phyloP scores from a whole-genome alignment of 306 rosid species.

The Nissolia schottii region DNA sequence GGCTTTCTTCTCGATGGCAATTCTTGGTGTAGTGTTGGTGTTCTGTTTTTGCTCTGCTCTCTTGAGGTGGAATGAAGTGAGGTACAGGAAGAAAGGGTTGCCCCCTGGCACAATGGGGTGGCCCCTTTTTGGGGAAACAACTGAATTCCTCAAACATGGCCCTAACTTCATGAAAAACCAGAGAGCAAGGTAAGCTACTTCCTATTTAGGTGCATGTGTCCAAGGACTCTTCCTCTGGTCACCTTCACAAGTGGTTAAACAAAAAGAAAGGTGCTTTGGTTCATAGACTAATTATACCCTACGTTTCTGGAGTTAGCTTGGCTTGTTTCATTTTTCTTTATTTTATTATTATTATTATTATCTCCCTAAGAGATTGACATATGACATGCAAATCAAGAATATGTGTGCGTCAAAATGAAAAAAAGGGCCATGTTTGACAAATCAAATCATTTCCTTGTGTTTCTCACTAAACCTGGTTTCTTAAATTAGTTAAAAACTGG shows the following conservation, averaged over 20 bases:
- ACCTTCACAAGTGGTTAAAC: conserved; percentile 11
- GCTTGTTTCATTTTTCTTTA: conserved; percentile 1
- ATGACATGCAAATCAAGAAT: conserved; percentile 10
- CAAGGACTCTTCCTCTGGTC: conserved; percentile 4
- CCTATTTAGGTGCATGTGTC: neutral
- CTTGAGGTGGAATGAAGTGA: conserved; percentile 79
- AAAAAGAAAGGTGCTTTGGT: conserved; percentile 4
- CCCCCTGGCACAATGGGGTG: conserved; percentile 99
- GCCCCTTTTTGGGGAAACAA: conserved; percentile 95
- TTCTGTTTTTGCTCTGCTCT: conserved; percentile 90
- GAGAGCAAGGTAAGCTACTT: conserved; percentile 66
- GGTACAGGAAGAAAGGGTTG: conserved; percentile 74
- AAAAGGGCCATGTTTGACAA: conserved; percentile 7
- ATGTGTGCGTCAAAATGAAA: neutral
- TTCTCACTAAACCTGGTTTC: conserved; percentile 24
- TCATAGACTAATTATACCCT: conserved; percentile 7
- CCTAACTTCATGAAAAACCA: conserved; percentile 94
- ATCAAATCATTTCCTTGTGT: too few species aligned
- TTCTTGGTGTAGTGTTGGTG: conserved; percentile 37
- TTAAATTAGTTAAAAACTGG: conserved; percentile 31
- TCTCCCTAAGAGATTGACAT: neutral
- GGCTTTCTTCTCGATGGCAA: conserved; percentile 55
- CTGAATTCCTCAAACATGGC: conserved; percentile 95
- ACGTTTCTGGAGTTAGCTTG: neutral
- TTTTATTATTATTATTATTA: neutral